Percentiles rank a stretch among this genome's conserved stretches.
phyloP scores from a whole-genome alignment of 2,329 filamentous ascomycete species.

The Aspergillaceae sp. region DNA sequence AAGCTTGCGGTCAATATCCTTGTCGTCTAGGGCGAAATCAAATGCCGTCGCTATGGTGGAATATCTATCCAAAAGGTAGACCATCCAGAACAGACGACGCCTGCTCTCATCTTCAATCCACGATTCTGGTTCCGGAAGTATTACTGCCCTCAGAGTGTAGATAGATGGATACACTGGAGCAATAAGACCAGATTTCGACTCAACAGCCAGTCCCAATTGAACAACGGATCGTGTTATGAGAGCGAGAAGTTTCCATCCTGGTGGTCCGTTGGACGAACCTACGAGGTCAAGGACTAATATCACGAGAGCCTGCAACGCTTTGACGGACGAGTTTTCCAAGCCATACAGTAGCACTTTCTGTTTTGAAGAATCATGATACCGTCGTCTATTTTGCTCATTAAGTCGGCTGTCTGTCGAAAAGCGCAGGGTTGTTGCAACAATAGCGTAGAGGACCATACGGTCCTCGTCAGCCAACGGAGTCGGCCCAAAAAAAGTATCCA shows the following conservation, averaged over 20 bases:
- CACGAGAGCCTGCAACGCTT: conserved; percentile 75
- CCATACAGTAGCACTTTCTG: conserved; percentile 80
- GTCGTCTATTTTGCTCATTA: conserved; percentile 61
- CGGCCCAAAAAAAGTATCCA: conserved; percentile 73
- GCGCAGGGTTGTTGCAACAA: conserved; percentile 77
- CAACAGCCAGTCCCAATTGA: conserved; percentile 75
- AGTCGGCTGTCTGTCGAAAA: conserved; percentile 72
- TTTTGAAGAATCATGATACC: conserved; percentile 74
- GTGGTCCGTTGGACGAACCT: conserved; percentile 79
- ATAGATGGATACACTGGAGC: conserved; percentile 76
- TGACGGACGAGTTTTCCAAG: conserved; percentile 81
- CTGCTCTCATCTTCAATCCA: conserved; percentile 87
- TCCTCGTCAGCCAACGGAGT: conserved; percentile 71
- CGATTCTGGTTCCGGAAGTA: conserved; percentile 70
- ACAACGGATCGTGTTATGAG: conserved; percentile 82
- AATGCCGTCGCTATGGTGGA: conserved; percentile 87
- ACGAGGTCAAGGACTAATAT: conserved; percentile 79
- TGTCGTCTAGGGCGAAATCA: conserved; percentile 81
- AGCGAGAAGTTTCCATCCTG: conserved; percentile 85
- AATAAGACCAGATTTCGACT: conserved; percentile 69
- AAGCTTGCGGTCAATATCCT: conserved; percentile 77
- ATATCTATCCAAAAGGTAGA: conserved; percentile 82
- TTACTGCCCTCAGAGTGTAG: conserved; percentile 77
- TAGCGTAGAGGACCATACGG: conserved; percentile 73
- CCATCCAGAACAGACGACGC: conserved; percentile 84